These are phyloP conservation scores for Hymenoscyphus albidus DNA, from an alignment of 2,329 filamentous ascomycete species.

Conservation along the genomic window DNA sequence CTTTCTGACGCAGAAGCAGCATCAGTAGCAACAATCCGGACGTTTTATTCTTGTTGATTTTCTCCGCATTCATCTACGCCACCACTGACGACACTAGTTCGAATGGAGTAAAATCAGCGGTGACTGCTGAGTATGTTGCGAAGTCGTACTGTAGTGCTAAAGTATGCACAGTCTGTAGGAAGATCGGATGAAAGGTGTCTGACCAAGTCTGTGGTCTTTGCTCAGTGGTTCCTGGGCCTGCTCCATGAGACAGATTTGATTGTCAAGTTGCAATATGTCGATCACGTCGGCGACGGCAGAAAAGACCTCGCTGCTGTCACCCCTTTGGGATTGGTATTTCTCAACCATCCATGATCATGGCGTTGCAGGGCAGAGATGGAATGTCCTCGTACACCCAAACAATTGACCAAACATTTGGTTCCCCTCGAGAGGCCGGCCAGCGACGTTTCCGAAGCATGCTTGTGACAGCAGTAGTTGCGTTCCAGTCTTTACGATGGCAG, in stretches of 20 bases:
- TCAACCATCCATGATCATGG: background rate
- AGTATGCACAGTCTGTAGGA: background rate
- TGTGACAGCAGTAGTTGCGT: background rate
- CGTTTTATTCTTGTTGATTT: background rate
- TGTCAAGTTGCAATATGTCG: background rate
- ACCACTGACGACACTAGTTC: background rate
- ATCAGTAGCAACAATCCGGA: background rate
- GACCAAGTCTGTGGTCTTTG: background rate
- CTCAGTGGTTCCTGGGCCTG: background rate
- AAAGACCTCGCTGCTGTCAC: background rate
- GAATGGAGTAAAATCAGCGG: background rate
- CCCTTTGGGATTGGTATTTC: background rate
- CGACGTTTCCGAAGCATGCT: background rate
- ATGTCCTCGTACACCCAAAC: too few relatives aligned
- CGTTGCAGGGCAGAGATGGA: background rate
- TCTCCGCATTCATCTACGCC: background rate
- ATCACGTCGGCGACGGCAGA: background rate
- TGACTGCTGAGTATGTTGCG: background rate
- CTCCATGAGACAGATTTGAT: background rate
- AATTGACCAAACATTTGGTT: background rate
- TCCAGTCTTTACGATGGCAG: background rate
- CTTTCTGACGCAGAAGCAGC: background rate
- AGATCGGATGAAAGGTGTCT: constrained; percentile 2
- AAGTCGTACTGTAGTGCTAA: background rate
- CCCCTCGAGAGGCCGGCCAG: background rate